These are phyloP conservation scores for Aspergillus nomiae DNA, from an alignment of 2,329 filamentous ascomycete genomes.

Conservation along the genomic window DNA sequence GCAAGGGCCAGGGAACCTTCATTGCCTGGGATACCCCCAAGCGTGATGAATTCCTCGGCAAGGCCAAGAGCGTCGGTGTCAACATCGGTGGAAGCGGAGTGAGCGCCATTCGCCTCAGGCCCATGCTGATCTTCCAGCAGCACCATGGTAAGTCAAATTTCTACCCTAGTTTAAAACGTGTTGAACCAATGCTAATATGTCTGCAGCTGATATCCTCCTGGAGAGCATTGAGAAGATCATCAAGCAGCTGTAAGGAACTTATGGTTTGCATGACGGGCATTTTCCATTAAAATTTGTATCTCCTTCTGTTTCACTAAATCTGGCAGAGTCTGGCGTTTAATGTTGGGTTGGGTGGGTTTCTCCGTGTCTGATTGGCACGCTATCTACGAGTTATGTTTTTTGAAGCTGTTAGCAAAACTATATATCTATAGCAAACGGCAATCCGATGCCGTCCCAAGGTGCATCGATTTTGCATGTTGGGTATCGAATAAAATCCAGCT, in stretches of 20 bases:
- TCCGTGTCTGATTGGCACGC: conserved; percentile 22
- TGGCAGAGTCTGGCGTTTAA: conserved; percentile 18
- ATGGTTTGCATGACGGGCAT: background rate
- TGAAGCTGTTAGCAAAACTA: background rate
- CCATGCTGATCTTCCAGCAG: conserved; percentile 92
- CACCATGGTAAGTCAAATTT: conserved; percentile 64
- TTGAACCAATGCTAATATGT: conserved; percentile 19
- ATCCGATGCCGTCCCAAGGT: conserved; percentile 6
- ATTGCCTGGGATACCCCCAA: conserved; percentile 86
- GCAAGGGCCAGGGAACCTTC: conserved; percentile 86
- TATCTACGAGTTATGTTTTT: conserved; percentile 12
- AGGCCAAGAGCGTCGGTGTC: conserved; percentile 77
- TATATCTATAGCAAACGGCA: conserved; percentile 1
- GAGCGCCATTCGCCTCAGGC: conserved; percentile 74
- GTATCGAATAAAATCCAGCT: conserved; percentile 8
- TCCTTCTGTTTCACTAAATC: conserved; percentile 10
- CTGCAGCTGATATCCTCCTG: conserved; percentile 70
- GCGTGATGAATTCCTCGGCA: conserved; percentile 75
- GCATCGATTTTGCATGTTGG: conserved; percentile 3
- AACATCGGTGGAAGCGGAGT: conserved; percentile 85
- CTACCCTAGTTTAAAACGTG: conserved; percentile 5
- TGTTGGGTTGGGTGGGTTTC: conserved; percentile 14
- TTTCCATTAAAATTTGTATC: conserved; percentile 1
- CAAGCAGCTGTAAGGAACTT: conserved; percentile 42
- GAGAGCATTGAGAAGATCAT: conserved; percentile 76